Base-by-base conservation (phyloP, 2,329 filamentous ascomycete species). In the Penicillium sp. region DNA sequence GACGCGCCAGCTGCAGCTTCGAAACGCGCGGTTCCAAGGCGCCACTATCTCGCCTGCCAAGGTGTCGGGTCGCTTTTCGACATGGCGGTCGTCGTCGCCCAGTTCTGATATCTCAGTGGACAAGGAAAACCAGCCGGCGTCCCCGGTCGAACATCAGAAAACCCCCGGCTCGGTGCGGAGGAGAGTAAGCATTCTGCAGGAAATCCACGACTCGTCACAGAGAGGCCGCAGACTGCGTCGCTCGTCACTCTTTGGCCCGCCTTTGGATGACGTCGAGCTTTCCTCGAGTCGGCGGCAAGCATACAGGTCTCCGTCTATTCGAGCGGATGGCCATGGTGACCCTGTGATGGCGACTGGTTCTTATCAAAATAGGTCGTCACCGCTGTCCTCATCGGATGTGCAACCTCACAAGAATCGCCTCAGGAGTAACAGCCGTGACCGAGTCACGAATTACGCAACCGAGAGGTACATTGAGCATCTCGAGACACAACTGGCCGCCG, bases 391-490 rank as follows among this genome's bases (percentile, higher is more conserved):
- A 16, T 38, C 33, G 7, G 24, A 42, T 14, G 30, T 16, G 16
- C 30, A 11, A 14, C 16, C 30, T 35, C 20, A 49, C 47, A 28
- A 26, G 23, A 45, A 45, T 24, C 47, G 47, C n/a, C 28, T 18
- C 28, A 58, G 47, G 40, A 60, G 54, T 43, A 59, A 35, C 55
- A 60, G 58, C 49, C 58, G 35, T 30, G 56, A 55, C 28, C 64
- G 59, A 33, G 49, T 71, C 18, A 73, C 45, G 35, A 54, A 70
- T 59, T 72, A 70, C 52, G 75, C 78, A 58, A 70, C 72, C 9
- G 68, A 73, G 24, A 70, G 73, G 55, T 79, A 80, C 62, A 77
- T 80, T 58, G 76, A 79, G 50, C 76, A 79, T 63, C 72, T 81
- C 12, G 78, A 81, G 56, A 66, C 69, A 20, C 74, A 79, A 60